These are phyloP conservation scores for Rhizophagus sp. DNA, from an alignment of 192 early-diverging fungal species.

Conservation along the genomic window DNA sequence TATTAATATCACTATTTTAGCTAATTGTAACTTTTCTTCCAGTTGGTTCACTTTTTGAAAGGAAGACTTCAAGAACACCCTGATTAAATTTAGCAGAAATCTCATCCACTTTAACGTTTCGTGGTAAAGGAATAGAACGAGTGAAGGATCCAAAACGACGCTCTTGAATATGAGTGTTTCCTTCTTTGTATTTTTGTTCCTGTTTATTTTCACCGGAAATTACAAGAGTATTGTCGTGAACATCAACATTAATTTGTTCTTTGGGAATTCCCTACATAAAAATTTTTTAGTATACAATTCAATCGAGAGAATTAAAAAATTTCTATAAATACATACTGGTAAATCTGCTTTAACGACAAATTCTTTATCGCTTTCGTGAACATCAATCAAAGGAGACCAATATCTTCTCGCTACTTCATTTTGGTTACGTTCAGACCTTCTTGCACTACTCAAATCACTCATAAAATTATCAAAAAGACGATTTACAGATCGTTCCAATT, in stretches of 20 bases:
- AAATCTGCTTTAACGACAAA: background rate
- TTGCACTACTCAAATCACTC: background rate
- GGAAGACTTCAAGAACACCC: conserved; percentile 54
- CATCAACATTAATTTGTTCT: conserved; percentile 55
- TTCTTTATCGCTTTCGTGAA: conserved; percentile 11
- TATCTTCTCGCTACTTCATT: background rate
- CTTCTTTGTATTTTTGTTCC: conserved; percentile 38
- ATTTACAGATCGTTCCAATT: background rate
- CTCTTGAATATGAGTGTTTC: conserved; percentile 50
- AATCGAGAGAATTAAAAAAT: background rate
- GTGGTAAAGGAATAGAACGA: conserved; percentile 53
- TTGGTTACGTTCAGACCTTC: background rate
- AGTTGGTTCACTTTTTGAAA: conserved; percentile 45
- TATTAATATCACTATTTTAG: conserved; percentile 5
- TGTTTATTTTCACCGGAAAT: conserved; percentile 50
- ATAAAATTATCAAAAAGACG: conserved; percentile 15
- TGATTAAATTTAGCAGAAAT: conserved; percentile 56
- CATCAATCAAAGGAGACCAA: conserved; percentile 4
- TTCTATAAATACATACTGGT: background rate
- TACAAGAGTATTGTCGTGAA: conserved; percentile 46
- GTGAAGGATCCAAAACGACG: conserved; percentile 52
- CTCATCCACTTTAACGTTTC: conserved; percentile 45
- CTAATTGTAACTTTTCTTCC: conserved; percentile 52
- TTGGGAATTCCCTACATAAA: conserved; percentile 46
- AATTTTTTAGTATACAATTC: background rate